phyloP scores from a whole-genome alignment of 495 filamentous ascomycete species.

The Penicillium ochrochloron region DNA sequence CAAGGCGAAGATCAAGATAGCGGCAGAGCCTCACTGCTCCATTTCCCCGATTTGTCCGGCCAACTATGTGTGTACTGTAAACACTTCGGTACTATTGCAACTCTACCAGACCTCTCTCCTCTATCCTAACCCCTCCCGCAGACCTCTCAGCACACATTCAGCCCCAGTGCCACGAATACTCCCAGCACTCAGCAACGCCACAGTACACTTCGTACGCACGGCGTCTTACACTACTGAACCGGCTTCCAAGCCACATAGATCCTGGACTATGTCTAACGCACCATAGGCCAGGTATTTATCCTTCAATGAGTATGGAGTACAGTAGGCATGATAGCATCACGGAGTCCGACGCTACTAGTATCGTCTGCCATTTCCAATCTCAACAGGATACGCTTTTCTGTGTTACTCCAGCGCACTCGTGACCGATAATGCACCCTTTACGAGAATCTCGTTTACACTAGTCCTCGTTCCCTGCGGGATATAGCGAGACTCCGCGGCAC shows the following conservation, averaged over 20 bases:
- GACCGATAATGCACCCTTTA: constrained; percentile 26
- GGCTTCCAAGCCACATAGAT: too few relatives aligned
- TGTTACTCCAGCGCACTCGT: constrained; percentile 41
- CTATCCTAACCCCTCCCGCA: neutral
- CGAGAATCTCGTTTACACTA: constrained; percentile 57
- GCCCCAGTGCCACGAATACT: constrained; percentile 45
- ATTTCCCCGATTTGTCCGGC: constrained; percentile 44
- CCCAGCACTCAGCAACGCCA: constrained; percentile 42
- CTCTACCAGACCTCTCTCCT: constrained; percentile 33
- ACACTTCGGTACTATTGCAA: constrained; percentile 62
- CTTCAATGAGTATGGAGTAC: neutral
- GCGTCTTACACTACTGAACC: too few relatives aligned
- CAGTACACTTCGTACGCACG: too few relatives aligned
- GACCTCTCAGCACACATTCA: neutral
- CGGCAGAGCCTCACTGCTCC: constrained; percentile 43
- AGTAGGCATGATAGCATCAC: constrained; percentile 34
- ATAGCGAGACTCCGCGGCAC: neutral
- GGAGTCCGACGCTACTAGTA: constrained; percentile 13
- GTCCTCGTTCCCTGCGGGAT: neutral
- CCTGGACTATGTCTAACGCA: too few relatives aligned
- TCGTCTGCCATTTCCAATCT: constrained; percentile 38
- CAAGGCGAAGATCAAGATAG: constrained; percentile 55
- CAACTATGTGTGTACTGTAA: constrained; percentile 40
- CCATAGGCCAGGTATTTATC: too few relatives aligned
- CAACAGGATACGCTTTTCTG: constrained; percentile 43